Percentiles rank a stretch among this genome's conserved stretches.
Evolutionary conservation across 495 filamentous ascomycete species (phyloP).

Genomic region (Aspergillus avenaceus): DNA sequence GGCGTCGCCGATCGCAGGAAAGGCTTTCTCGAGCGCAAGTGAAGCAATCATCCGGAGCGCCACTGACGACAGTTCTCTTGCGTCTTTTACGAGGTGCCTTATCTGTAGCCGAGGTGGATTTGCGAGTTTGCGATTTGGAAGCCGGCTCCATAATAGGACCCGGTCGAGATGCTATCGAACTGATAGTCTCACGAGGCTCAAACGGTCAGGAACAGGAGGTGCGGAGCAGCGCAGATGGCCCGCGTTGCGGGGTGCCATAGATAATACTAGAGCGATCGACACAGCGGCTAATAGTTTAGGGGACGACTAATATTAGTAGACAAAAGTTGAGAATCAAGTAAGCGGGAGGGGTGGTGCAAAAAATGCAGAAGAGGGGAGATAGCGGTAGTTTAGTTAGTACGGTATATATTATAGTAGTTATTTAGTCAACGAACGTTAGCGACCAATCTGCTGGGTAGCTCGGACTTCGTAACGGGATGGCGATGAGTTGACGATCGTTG

Average conservation of each 20-base stretch:
- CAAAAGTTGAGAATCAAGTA: not conserved
- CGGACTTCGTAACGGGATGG: not conserved
- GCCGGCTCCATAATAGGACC: conserved; percentile 18
- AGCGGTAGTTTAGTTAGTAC: not conserved
- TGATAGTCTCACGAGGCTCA: conserved; percentile 3
- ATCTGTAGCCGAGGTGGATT: conserved; percentile 12
- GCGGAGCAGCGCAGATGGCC: conserved; percentile 11
- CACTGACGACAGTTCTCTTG: conserved; percentile 81
- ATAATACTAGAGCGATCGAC: conserved; percentile 8
- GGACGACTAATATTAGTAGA: not conserved
- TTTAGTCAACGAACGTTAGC: not conserved
- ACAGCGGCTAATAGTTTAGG: conserved; percentile 1
- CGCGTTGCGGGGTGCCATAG: conserved; percentile 21
- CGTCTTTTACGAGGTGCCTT: conserved; percentile 66
- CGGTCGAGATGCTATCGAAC: not conserved
- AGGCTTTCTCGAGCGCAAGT: conserved; percentile 77
- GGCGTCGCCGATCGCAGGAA: conserved; percentile 87
- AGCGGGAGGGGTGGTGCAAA: not conserved
- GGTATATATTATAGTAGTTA: not conserved
- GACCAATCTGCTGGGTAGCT: not conserved
- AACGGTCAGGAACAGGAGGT: conserved; percentile 3
- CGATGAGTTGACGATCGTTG: conserved; percentile 10
- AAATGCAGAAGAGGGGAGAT: not conserved
- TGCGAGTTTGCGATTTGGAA: conserved; percentile 26
- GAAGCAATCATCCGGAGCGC: conserved; percentile 94